phyloP scores from a whole-genome alignment of 169 alveolate species.

The Neospora caninum region DNA sequence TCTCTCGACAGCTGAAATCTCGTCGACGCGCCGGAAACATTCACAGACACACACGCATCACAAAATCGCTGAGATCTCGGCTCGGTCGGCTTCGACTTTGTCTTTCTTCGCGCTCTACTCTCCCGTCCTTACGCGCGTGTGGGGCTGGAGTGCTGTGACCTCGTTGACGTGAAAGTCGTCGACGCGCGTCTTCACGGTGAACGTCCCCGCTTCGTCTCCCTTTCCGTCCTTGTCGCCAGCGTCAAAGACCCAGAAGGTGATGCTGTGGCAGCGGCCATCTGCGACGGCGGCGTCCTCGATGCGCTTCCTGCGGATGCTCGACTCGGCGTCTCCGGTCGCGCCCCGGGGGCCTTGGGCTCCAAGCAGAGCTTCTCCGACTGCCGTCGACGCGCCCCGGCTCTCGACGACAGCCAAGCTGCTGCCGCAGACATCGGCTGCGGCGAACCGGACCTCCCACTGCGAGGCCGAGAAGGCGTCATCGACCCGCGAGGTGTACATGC shows the following conservation, averaged over 20 bases:
- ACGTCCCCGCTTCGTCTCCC: neutral
- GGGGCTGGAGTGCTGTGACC: slow-evolving; percentile 44
- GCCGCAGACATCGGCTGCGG: slow-evolving; percentile 51
- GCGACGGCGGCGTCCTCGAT: neutral
- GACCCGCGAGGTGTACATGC: slow-evolving; percentile 48
- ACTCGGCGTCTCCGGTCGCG: neutral
- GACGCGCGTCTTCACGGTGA: neutral
- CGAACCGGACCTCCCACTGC: neutral
- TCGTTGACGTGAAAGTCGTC: slow-evolving; percentile 37
- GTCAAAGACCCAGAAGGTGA: slow-evolving; percentile 45
- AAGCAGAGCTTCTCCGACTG: neutral
- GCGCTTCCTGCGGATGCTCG: neutral
- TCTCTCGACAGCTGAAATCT: too few species aligned
- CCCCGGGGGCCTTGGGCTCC: neutral
- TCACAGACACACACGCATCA: too few species aligned
- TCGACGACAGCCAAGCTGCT: slow-evolving; percentile 40
- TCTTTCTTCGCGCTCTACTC: too few species aligned
- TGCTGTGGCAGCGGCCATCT: slow-evolving; percentile 27
- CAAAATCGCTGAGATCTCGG: too few species aligned
- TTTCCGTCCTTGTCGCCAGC: neutral
- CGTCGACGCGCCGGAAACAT: too few species aligned
- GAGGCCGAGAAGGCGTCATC: slow-evolving; percentile 42
- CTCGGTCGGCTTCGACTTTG: too few species aligned
- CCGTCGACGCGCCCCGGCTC: neutral
- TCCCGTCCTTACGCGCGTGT: neutral